Evolutionary conservation across 1,284 basidiomycete species (phyloP).

Genomic region (Peniophora sp.): DNA sequence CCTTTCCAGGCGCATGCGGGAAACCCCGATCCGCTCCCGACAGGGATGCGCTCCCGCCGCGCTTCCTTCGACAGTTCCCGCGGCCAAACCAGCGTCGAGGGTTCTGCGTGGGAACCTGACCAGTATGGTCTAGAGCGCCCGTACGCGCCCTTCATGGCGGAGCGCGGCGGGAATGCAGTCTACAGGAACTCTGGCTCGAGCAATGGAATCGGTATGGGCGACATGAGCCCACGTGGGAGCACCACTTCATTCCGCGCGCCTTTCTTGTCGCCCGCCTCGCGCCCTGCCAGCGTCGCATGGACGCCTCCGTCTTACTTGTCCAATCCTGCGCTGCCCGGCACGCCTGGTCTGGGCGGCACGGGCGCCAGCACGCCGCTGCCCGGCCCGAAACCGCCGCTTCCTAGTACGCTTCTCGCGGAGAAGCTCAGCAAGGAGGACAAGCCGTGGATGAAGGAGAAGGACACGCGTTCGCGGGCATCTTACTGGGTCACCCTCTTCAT

Average conservation of each 20-base stretch:
- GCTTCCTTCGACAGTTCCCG: constrained; percentile 25
- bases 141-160: constrained; percentile 45
- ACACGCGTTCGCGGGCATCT: constrained; percentile 41
- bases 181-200: background rate
- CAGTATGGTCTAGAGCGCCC: constrained; percentile 26
- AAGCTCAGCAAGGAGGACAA: constrained; percentile 48
- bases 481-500: constrained; percentile 50
- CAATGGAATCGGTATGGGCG: background rate
- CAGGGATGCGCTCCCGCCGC: constrained; percentile 18
- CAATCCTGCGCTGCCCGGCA: constrained; percentile 10
- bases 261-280: constrained; percentile 59
- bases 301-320: constrained; percentile 39
- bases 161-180: constrained; percentile 5
- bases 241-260: constrained; percentile 53
- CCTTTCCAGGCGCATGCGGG: constrained; percentile 51
- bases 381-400: constrained; percentile 33
- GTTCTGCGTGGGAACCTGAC: constrained; percentile 6
- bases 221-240: constrained; percentile 24
- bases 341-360: constrained; percentile 21
- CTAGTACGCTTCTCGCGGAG: constrained; percentile 36
- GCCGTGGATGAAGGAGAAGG: constrained; percentile 51
- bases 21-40: constrained; percentile 47
- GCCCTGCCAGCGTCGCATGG: constrained; percentile 51
- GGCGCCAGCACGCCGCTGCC: constrained; percentile 21
- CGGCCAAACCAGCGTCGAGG: constrained; percentile 8